Base-by-base conservation (phyloP, 495 filamentous ascomycete genomes). In the Massariosphaeria phaeospora region DNA sequence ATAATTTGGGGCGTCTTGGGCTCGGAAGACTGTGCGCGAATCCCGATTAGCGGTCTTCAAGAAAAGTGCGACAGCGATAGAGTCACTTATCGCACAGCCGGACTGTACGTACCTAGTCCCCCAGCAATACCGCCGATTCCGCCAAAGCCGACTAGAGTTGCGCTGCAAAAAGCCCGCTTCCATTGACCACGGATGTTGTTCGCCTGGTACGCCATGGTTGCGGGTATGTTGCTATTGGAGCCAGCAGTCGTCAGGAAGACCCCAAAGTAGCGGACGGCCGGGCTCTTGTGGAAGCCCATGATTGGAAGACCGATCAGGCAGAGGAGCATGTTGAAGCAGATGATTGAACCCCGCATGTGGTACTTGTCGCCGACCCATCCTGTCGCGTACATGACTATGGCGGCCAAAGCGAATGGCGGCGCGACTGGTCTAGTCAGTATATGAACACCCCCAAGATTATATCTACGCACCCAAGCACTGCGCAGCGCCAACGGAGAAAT, bases 181-280 rank as follows among this genome's bases (percentile, higher is more conserved):
- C 63, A 67, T 30, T 69, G 66, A 15, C 67, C 46, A 15, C 61
- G 63, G 52, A 66, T 62, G 44, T 69, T 67, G 59, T 69, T 69
- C 1, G 61, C 58, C 27, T 66, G 64, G 41, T 68, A 68, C 12
- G 66, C 33, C 61, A 68, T 75, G 34, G 71, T 58, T 15, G 71
- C 69, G 0, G 78, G 82, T 23, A 83, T 74, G 63, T 85, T 86
- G 11, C 79, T 73, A 66, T 85, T 85, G 26, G 76, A 73, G 8
- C 80, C 79, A 5, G 77, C 78, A 0, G 79, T 81, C 23, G 73
- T 73, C 39, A 85, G 67, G 71, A 85, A 87, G n/a, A 83, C 76
- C 27, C 82, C 83, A 46, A 83, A 79, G 61, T 85, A 86, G 17
- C 79, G 78, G 4, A 75, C 75, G 4, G 64, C 73, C 23, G 73